Evolutionary conservation across 176 grass and related monocot species (phyloP).

Genomic region (Tuctoria greenei): DNA sequence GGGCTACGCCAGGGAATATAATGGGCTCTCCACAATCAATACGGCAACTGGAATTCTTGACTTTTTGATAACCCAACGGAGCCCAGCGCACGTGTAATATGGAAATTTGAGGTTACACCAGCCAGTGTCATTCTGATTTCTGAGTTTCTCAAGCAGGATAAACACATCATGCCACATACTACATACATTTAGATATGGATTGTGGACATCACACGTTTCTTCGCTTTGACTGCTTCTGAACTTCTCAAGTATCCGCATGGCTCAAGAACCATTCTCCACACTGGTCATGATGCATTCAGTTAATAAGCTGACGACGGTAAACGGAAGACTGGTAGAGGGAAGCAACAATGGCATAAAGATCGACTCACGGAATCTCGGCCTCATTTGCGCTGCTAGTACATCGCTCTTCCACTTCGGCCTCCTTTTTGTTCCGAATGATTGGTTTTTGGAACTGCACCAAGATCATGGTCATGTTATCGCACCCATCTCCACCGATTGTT

Average conservation of each 20-base stretch:
- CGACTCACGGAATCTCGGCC: slow-evolving; percentile 27
- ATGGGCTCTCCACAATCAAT: not conserved
- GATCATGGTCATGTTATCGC: slow-evolving; percentile 99
- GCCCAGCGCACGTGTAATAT: not conserved
- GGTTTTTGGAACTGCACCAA: slow-evolving; percentile 88
- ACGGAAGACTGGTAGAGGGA: not conserved
- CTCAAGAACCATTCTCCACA: slow-evolving; percentile 19
- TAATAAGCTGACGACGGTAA: not conserved
- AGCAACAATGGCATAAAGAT: not conserved
- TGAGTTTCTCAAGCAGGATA: slow-evolving; percentile 6
- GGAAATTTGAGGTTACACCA: not conserved
- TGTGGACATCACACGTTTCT: not conserved
- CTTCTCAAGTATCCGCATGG: not conserved
- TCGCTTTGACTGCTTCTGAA: not conserved
- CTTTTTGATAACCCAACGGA: not conserved
- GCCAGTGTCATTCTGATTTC: slow-evolving; percentile 9
- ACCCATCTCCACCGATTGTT: slow-evolving; percentile 67
- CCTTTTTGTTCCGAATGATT: slow-evolving; percentile 15
- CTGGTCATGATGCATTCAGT: slow-evolving; percentile 3
- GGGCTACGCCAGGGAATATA: too few relatives aligned
- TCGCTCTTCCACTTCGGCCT: slow-evolving; percentile 24
- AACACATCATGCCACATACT: not conserved
- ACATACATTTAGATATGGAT: not conserved
- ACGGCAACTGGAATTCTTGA: not conserved
- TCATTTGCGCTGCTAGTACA: slow-evolving; percentile 19